Percentiles rank a stretch among this genome's conserved stretches.
phyloP scores from a whole-genome alignment of 768 basidiomycete species.

The Xerocomellus amylosporus region DNA sequence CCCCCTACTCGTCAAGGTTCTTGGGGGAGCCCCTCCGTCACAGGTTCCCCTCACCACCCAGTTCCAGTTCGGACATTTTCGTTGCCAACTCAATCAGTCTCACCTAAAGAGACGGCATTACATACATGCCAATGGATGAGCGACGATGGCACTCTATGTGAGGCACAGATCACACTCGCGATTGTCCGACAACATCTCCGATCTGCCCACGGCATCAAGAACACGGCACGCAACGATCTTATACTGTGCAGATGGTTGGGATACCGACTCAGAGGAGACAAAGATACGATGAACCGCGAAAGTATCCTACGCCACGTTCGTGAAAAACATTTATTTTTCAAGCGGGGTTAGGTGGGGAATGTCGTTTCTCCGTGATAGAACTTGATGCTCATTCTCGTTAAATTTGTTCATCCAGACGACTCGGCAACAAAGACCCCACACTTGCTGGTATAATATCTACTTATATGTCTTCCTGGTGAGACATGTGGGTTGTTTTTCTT shows the following conservation, averaged over 20 bases:
- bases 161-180: neutral
- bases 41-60: neutral
- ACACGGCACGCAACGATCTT: neutral
- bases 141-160: neutral
- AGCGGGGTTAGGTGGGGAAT: neutral
- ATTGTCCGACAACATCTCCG: conserved; percentile 10
- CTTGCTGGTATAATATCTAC: neutral
- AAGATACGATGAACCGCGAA: conserved; percentile 10
- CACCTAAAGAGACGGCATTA: neutral
- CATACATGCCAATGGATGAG: conserved; percentile 1
- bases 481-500: neutral
- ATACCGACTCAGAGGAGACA: conserved; percentile 2
- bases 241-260: conserved; percentile 6
- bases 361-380: neutral
- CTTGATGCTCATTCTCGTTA: neutral
- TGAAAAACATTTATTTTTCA: conserved; percentile 19
- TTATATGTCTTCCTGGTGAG: neutral
- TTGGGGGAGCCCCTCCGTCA: neutral
- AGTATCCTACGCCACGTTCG: conserved; percentile 15
- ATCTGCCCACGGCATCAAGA: neutral
- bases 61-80: neutral
- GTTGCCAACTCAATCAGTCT: neutral
- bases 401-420: neutral
- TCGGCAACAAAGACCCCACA: neutral
- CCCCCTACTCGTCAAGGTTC: neutral